Evolutionary conservation across 495 filamentous ascomycete genomes (phyloP), one percentile per base, ranked within the genome.

Genomic region (Stereocaulon alpinum): DNA sequence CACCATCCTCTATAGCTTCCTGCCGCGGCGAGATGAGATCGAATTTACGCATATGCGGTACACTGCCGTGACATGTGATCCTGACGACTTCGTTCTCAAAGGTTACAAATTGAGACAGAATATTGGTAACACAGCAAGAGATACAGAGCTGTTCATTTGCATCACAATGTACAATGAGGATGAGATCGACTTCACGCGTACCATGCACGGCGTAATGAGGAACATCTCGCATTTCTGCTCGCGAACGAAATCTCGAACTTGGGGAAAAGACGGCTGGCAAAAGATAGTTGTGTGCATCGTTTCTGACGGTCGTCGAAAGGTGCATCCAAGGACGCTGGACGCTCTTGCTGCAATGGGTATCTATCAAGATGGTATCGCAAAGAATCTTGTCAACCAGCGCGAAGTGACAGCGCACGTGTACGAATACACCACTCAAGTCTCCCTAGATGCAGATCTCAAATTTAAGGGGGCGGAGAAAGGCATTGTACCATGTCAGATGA

Each of bases 21-120:
- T 97, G 49, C 94, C 94, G 0, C 80, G 91, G 37, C 80, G 91
- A 29, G 90, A 97, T 70, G 91, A 95, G 62, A 82, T 88, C 51
- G 94, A 99, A 71, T 99, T 97, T 69, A 99, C 94, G 1, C 92
- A 99, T 69, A 97, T 97, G 94, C 87, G 94, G n/a, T 99, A 99
- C 68, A 97, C 94, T 34, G 94, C 94, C n/a, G 93, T 96, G 40
- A 99, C 94, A 1, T 96, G 92, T 67, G 94, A 99, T 68, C 94
- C 94, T 0, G 91, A 97, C 69, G 91, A 99, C 67, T 99, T 94
- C 63, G 85, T 88, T 0, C 76, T 81, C 17, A 78, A 83, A 53
- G 92, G 93, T 0, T 99, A 97, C 74, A 93, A 94, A 70, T 71
- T 99, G 65, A 86, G 94, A n/a, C 94, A 97, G 72, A 91, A 94